Evolutionary conservation across 2,329 filamentous ascomycete species (phyloP).

Genomic region (Zopfia rhizophila): DNA sequence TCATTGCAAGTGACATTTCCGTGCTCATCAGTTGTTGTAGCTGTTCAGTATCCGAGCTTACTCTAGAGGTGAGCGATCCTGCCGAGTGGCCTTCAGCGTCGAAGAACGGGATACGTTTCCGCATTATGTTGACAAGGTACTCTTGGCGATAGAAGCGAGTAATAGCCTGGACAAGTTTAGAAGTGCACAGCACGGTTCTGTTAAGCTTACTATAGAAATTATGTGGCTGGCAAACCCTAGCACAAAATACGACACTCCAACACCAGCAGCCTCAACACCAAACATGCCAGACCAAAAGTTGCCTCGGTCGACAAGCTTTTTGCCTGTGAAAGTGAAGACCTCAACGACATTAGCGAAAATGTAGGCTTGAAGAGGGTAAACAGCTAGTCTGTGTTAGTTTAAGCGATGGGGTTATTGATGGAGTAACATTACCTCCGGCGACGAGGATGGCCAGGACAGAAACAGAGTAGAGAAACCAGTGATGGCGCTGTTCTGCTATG

Average conservation of each 20-base stretch:
- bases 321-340: constrained; percentile 46
- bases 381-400: constrained; percentile 24
- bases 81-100: constrained; percentile 69
- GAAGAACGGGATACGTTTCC: constrained; percentile 69
- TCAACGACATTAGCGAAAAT: constrained; percentile 51
- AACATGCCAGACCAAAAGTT: constrained; percentile 76
- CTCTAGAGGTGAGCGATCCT: constrained; percentile 67
- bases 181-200: constrained; percentile 1
- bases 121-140: constrained; percentile 70
- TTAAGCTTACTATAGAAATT: constrained; percentile 31
- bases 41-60: constrained; percentile 67
- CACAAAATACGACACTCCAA: constrained; percentile 65
- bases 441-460: constrained; percentile 40
- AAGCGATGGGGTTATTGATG: not conserved
- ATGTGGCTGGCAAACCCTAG: constrained; percentile 51
- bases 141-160: constrained; percentile 66
- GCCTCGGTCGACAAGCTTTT: constrained; percentile 45
- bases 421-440: constrained; percentile 33
- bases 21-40: constrained; percentile 71
- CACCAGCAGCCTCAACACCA: constrained; percentile 65
- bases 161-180: constrained; percentile 55
- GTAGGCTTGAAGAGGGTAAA: constrained; percentile 52
- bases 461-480: constrained; percentile 46
- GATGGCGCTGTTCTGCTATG: constrained; percentile 45
- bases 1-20: constrained; percentile 69